Conservation (phyloP, 164 flowering plant species). For the Litsea cubeba region DNA sequence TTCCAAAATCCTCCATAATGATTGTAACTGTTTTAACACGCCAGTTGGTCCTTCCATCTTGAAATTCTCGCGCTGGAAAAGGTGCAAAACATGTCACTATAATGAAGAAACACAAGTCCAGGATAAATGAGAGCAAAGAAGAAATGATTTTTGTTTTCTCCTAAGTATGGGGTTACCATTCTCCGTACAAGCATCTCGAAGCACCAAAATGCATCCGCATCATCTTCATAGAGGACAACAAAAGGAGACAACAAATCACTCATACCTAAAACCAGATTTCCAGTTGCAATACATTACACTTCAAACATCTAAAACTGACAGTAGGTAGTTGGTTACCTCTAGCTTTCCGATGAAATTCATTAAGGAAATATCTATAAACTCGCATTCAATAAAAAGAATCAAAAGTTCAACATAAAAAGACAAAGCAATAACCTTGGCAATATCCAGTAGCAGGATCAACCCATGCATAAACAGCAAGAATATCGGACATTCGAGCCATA, state of each 20-base stretch:
- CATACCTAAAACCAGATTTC: constrained; percentile 59
- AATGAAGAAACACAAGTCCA: not conserved
- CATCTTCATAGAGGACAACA: constrained; percentile 81
- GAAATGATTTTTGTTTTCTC: not conserved
- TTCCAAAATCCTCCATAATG: constrained; percentile 69
- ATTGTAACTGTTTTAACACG: constrained; percentile 78
- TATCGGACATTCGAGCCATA: constrained; percentile 91
- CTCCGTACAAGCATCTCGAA: constrained; percentile 94
- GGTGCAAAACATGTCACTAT: not conserved
- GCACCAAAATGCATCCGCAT: constrained; percentile 98
- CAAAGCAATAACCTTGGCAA: constrained; percentile 68
- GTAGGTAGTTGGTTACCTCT: not conserved
- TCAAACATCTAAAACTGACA: not conserved
- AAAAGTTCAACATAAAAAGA: constrained; percentile 2
- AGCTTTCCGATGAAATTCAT: constrained; percentile 1
- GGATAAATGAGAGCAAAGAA: constrained; percentile 1
- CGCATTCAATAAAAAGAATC: not conserved
- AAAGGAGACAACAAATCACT: constrained; percentile 91
- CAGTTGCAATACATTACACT: constrained; percentile 1
- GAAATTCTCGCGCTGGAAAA: constrained; percentile 75
- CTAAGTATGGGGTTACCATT: constrained; percentile 46
- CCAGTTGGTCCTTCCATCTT: constrained; percentile 89
- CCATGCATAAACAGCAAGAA: constrained; percentile 96
- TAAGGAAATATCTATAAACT: not conserved
- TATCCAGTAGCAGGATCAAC: constrained; percentile 93